A percentile compares a stretch with the other conserved stretches of the same genome.
Conservation (phyloP, 2,329 filamentous ascomycete genomes). For the Trichoderma arundinaceum region DNA sequence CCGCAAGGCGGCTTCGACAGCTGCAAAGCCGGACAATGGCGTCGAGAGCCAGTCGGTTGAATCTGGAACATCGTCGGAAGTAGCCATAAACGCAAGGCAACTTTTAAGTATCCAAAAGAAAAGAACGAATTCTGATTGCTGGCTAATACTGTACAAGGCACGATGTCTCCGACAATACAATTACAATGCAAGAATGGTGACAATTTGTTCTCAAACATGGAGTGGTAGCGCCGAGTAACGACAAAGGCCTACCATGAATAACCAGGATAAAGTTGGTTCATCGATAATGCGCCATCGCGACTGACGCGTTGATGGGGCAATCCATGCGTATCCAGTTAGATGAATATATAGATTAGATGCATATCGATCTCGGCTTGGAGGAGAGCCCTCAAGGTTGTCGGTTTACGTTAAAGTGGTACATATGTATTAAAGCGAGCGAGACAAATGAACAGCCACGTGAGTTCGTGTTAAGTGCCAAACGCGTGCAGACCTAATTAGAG, state of each 20-base stretch:
- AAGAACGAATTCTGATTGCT: not conserved
- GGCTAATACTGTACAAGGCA: not conserved
- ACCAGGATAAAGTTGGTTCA: slow-evolving; percentile 10
- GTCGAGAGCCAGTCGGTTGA: slow-evolving; percentile 86
- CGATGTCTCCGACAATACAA: not conserved
- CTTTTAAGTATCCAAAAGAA: slow-evolving; percentile 13
- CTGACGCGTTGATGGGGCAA: slow-evolving; percentile 26
- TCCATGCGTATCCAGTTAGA: not conserved
- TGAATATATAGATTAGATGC: not conserved
- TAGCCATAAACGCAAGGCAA: slow-evolving; percentile 13
- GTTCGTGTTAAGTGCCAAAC: slow-evolving; percentile 31
- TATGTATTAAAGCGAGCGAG: slow-evolving; percentile 19
- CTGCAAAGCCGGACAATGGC: slow-evolving; percentile 66
- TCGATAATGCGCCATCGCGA: slow-evolving; percentile 21
- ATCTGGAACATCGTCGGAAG: slow-evolving; percentile 61
- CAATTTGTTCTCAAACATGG: not conserved
- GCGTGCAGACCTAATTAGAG: slow-evolving; percentile 17
- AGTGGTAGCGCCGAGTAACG: not conserved
- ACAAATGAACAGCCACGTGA: slow-evolving; percentile 27
- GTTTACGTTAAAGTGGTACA: not conserved
- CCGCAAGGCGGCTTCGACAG: slow-evolving; percentile 82
- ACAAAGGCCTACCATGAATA: not conserved
- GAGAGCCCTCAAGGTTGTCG: not conserved
- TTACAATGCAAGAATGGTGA: not conserved
- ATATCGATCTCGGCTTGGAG: not conserved